Conservation (phyloP, 495 filamentous ascomycete species). For the Articulospora tetracladia region DNA sequence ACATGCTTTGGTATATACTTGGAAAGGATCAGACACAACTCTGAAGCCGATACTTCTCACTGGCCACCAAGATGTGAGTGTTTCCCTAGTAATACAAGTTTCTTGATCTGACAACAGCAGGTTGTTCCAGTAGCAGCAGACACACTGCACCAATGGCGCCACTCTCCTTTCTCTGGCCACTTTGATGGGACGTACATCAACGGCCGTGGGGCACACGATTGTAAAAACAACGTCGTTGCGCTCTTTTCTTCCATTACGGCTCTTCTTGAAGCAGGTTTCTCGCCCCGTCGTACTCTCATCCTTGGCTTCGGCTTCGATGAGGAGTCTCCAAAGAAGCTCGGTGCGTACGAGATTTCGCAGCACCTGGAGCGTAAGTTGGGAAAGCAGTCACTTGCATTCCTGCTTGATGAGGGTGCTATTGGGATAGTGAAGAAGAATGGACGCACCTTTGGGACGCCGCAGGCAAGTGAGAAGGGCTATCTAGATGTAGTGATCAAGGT, state of each 20-base stretch:
- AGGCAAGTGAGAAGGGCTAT: conserved; percentile 53
- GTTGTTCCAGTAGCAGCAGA: conserved; percentile 55
- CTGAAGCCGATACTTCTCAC: conserved; percentile 59
- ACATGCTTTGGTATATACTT: conserved; percentile 56
- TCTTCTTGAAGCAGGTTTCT: conserved; percentile 46
- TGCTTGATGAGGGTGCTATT: conserved; percentile 55
- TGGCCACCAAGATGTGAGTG: conserved; percentile 58
- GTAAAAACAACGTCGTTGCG: conserved; percentile 59
- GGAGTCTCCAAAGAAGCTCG: conserved; percentile 55
- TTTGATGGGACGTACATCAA: conserved; percentile 62
- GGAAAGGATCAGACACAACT: conserved; percentile 46
- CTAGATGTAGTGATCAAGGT: conserved; percentile 41
- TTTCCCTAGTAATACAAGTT: background rate
- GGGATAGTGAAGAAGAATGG: conserved; percentile 42
- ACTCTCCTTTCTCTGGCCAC: conserved; percentile 56
- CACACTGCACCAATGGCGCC: conserved; percentile 47
- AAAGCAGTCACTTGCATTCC: conserved; percentile 50
- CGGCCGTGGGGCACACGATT: conserved; percentile 53
- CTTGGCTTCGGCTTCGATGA: conserved; percentile 61
- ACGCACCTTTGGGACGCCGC: conserved; percentile 32
- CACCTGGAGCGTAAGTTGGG: conserved; percentile 51
- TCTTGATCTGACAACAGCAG: background rate
- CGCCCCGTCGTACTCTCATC: conserved; percentile 48
- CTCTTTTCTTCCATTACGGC: conserved; percentile 51
- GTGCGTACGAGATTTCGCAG: conserved; percentile 48